phyloP scores from a whole-genome alignment of 306 rosid species.

The Prosopis cineraria region DNA sequence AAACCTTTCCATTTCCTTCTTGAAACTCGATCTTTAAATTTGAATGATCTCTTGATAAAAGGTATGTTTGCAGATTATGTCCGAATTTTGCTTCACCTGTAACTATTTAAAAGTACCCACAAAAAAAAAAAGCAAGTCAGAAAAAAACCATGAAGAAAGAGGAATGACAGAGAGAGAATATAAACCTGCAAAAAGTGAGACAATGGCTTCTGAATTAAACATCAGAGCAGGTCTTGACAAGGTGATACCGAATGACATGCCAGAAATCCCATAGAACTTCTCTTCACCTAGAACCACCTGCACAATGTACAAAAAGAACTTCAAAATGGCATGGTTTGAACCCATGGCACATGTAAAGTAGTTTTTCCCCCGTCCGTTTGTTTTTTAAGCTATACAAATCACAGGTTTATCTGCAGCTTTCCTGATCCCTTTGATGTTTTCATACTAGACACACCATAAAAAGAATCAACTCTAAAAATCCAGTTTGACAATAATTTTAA shows the following conservation, averaged over 20 bases:
- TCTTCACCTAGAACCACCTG: conserved; percentile 84
- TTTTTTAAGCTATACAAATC: conserved; percentile 6
- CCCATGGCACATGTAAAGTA: neutral
- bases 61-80: conserved; percentile 52
- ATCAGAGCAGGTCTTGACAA: conserved; percentile 67
- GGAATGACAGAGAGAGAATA: neutral
- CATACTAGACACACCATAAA: neutral
- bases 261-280: conserved; percentile 74
- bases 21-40: conserved; percentile 78
- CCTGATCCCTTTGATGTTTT: neutral
- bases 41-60: conserved; percentile 73
- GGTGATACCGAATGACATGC: conserved; percentile 74
- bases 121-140: conserved; percentile 16
- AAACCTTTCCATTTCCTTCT: conserved; percentile 77
- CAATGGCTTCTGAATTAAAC: conserved; percentile 51
- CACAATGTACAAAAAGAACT: conserved; percentile 34
- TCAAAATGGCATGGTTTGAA: conserved; percentile 14
- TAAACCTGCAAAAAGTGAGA: conserved; percentile 58
- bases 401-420: neutral
- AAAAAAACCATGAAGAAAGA: conserved; percentile 8
- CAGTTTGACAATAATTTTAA: neutral
- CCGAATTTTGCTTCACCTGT: conserved; percentile 64
- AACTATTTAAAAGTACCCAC: neutral
- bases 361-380: neutral
- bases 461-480: neutral